These are phyloP conservation scores for Tympanopsis confertula DNA, from an alignment of 2,329 filamentous ascomycete genomes.

Conservation along the genomic window DNA sequence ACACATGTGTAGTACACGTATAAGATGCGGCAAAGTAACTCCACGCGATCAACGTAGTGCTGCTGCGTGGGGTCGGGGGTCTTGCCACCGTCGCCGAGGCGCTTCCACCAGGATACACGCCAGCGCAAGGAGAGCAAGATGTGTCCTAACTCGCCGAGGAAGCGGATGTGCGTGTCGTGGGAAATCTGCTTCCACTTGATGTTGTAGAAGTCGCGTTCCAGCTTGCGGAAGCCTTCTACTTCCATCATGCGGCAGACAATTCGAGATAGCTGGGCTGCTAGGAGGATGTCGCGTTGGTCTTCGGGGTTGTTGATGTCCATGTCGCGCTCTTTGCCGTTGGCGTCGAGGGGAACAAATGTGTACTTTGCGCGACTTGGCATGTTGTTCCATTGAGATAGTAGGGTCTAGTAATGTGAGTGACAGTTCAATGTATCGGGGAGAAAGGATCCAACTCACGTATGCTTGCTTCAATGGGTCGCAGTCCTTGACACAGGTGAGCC, in stretches of 20 bases:
- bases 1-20: conserved; percentile 32
- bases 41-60: conserved; percentile 24
- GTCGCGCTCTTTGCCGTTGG: conserved; percentile 13
- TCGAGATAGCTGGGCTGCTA: conserved; percentile 28
- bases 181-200: conserved; percentile 29
- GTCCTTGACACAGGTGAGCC: conserved; percentile 24
- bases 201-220: conserved; percentile 29
- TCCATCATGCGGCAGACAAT: conserved; percentile 31
- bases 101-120: conserved; percentile 30
- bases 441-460: conserved; percentile 17
- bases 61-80: conserved; percentile 20
- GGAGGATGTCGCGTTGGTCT: conserved; percentile 22
- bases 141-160: conserved; percentile 23
- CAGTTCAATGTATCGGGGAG: not conserved
- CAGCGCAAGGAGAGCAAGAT: conserved; percentile 28
- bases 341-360: conserved; percentile 19
- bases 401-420: conserved; percentile 13
- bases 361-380: conserved; percentile 31
- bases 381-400: conserved; percentile 28
- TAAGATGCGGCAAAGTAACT: conserved; percentile 25
- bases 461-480: conserved; percentile 24
- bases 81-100: conserved; percentile 22
- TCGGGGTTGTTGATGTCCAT: conserved; percentile 23
- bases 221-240: conserved; percentile 27
- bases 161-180: conserved; percentile 24